Percentiles rank a stretch among this genome's conserved stretches.
phyloP scores from a whole-genome alignment of 306 rosid species.

The Castanospermum australe region DNA sequence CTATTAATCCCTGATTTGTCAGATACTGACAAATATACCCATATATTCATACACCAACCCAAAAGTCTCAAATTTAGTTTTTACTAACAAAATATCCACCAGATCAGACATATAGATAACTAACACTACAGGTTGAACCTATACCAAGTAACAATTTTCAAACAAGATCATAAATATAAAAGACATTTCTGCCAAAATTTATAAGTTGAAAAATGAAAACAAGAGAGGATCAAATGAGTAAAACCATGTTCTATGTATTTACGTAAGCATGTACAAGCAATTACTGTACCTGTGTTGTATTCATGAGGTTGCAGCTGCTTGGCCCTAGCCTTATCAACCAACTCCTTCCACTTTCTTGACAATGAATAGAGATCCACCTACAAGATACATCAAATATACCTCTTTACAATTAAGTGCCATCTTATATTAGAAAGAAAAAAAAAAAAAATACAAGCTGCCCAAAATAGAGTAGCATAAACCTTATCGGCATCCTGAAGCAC shows the following conservation, averaged over 20 bases:
- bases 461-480: conserved; percentile 42
- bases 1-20: background rate
- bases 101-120: background rate
- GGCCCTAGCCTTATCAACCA: conserved; percentile 93
- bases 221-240: background rate
- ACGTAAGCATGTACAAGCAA: background rate
- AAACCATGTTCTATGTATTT: background rate
- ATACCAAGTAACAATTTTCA: background rate
- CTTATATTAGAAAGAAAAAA: too few relatives aligned
- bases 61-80: background rate
- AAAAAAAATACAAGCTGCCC: background rate
- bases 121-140: background rate
- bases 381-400: conserved; percentile 20
- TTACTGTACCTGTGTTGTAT: conserved; percentile 64
- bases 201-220: background rate
- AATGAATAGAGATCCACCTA: conserved; percentile 87
- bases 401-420: background rate
- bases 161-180: background rate
- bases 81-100: background rate
- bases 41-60: background rate
- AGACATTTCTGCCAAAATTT: background rate
- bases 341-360: conserved; percentile 96
- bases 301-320: conserved; percentile 97
- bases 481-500: conserved; percentile 96
- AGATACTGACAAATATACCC: background rate